A percentile compares a stretch with the other conserved stretches of the same genome.
Conservation (phyloP, 345 rosid genomes). For the Salix viminalis region DNA sequence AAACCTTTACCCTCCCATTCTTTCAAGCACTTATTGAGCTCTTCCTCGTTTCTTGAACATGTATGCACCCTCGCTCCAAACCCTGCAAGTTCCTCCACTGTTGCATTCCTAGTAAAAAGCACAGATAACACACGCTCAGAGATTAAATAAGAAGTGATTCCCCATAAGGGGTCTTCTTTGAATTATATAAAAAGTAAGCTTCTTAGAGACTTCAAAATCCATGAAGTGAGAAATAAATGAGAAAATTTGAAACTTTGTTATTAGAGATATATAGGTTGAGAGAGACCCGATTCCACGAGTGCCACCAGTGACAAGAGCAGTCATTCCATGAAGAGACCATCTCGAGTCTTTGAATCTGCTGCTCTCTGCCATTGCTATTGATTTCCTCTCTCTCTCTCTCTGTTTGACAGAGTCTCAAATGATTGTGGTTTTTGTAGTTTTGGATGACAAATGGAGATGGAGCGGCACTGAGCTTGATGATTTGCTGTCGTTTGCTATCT, state of each 20-base stretch:
- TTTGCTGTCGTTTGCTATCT: too few species aligned
- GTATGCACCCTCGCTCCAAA: slow-evolving; percentile 71
- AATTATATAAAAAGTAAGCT: background rate
- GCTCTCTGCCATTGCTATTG: slow-evolving; percentile 27
- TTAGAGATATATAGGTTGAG: background rate
- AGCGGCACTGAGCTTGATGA: too few species aligned
- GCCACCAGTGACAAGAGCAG: slow-evolving; percentile 82
- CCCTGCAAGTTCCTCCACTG: slow-evolving; percentile 69
- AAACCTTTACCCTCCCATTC: slow-evolving; percentile 57
- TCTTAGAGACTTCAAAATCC: background rate
- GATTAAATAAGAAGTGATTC: background rate
- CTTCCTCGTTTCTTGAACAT: slow-evolving; percentile 67
- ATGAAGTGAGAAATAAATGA: background rate
- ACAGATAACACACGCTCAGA: background rate
- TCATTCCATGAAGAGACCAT: slow-evolving; percentile 69
- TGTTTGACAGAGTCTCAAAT: background rate
- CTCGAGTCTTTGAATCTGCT: slow-evolving; percentile 26
- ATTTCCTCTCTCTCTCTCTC: background rate
- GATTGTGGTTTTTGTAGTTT: too few species aligned
- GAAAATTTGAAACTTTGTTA: background rate
- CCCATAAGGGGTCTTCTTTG: background rate
- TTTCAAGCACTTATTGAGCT: slow-evolving; percentile 51
- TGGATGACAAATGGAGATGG: too few species aligned
- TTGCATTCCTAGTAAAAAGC: slow-evolving; percentile 39
- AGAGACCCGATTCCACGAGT: slow-evolving; percentile 84